Base-by-base conservation (phyloP, 331 rosid genomes). In the Telfairia occidentalis region DNA sequence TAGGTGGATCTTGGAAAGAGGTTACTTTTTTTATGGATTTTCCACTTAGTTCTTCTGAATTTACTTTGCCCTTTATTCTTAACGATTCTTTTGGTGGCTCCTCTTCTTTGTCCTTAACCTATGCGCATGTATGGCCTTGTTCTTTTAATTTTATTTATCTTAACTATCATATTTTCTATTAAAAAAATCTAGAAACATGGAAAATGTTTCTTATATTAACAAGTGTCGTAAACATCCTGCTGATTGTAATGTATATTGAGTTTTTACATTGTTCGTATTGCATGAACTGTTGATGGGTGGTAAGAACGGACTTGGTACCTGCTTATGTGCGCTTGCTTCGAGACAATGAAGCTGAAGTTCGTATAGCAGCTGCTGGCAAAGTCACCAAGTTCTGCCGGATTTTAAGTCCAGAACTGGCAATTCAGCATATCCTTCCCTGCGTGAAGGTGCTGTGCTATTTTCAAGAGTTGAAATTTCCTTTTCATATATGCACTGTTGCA, bases 291-390 rank as follows among this genome's bases (percentile, higher is more conserved):
- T 3, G 46, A 61, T 82, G 53, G 76, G 50, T 82, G 71, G 58
- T 28, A 57, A 92, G 98, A 86, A 79, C 75, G 81, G 98, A 93
- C 73, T 84, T 93, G 91, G 97, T 93, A 69, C 98, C 97, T 29
- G 96, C 98, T 29, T 93, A 93, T 77, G 98, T 93, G 77, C 94
- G 98, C 65, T 77, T 93, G 79, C 97, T 93, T 73, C 96, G 97
- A 65, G 98, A 93, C 84, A 93, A 91, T 43, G 98, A 93, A 78
- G 97, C 98, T 67, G 98, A 93, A 90, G 98, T 93, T 69, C 98
- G 98, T 37, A 93, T 93, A 82, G 97, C 98, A 80, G 96, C 98
- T 81, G 98, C 98, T 77, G 98, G 98, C 53, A 89, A 89, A 88
- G 97, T 93, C 30, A 93, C 98, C 12, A 93, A 90, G 73, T 93